A percentile compares a stretch with the other conserved stretches of the same genome.
phyloP scores from a whole-genome alignment of 345 rosid species.

The Ricinus communis region DNA sequence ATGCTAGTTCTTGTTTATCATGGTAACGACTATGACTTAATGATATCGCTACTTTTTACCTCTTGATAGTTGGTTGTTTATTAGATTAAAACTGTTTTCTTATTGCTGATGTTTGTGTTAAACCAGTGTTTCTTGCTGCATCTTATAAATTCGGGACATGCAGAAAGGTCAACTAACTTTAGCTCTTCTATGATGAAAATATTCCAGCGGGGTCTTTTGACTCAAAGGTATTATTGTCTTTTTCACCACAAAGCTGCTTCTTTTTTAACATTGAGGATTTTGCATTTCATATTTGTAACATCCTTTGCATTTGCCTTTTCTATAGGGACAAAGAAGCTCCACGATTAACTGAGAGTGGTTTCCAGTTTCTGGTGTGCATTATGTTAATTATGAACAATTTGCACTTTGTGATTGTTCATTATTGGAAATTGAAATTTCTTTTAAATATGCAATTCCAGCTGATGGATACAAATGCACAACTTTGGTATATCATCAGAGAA shows the following conservation, averaged over 20 bases:
- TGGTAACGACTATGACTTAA: constrained; percentile 1
- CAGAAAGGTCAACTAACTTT: constrained; percentile 63
- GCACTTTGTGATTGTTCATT: constrained; percentile 18
- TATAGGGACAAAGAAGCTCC: constrained; percentile 82
- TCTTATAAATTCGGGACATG: constrained; percentile 80
- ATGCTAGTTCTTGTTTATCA: constrained; percentile 12
- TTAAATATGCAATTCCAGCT: constrained; percentile 50
- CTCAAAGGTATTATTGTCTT: constrained; percentile 63
- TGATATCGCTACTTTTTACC: neutral
- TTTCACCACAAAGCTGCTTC: constrained; percentile 9
- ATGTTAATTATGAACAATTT: constrained; percentile 25
- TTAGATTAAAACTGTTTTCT: constrained; percentile 28
- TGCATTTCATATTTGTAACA: constrained; percentile 9
- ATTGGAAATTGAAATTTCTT: constrained; percentile 21
- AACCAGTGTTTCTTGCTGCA: constrained; percentile 86
- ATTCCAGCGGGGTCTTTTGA: constrained; percentile 87
- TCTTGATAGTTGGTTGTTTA: neutral
- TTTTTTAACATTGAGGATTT: constrained; percentile 17
- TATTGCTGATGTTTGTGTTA: constrained; percentile 32
- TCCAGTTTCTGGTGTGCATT: constrained; percentile 89
- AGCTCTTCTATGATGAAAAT: constrained; percentile 89
- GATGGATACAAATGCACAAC: constrained; percentile 98
- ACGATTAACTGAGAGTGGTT: constrained; percentile 87
- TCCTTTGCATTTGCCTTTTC: constrained; percentile 19
- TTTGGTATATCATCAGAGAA: constrained; percentile 96